A percentile compares a stretch with the other conserved stretches of the same genome.
phyloP scores from a whole-genome alignment of 192 early-diverging fungal genomes.

The Rhizoclosmatium globosum region DNA sequence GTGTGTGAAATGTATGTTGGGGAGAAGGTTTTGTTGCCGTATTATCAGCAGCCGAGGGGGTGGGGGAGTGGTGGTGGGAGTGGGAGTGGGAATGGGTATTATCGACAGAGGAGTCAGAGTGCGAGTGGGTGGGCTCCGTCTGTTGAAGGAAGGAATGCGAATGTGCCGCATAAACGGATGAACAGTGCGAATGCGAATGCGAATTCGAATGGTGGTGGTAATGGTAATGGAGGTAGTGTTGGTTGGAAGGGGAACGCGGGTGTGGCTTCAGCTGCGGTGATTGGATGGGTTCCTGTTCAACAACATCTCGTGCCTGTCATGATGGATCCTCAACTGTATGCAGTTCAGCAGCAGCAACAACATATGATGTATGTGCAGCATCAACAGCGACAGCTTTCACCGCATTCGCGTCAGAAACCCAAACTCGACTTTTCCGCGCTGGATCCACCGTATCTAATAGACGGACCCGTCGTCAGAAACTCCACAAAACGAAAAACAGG shows the following conservation, averaged over 20 bases:
- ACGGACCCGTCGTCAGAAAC: neutral
- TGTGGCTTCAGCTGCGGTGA: neutral
- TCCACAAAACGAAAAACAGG: neutral
- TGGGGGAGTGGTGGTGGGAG: neutral
- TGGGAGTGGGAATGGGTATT: neutral
- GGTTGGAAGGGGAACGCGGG: neutral
- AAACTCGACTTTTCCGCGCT: neutral
- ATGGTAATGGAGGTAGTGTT: neutral
- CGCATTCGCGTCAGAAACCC: neutral
- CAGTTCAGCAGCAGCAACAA: neutral
- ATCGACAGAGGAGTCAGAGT: neutral
- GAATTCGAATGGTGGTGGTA: slow-evolving; percentile 13
- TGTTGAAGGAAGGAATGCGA: neutral
- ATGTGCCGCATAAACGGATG: neutral
- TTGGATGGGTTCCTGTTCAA: neutral
- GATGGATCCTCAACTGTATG: neutral
- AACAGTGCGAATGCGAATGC: neutral
- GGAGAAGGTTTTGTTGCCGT: neutral
- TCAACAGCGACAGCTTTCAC: neutral
- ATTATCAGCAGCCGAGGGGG: neutral
- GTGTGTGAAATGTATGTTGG: slow-evolving; percentile 8
- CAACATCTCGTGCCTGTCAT: neutral
- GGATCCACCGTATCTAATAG: too few relatives aligned
- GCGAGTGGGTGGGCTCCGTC: neutral
- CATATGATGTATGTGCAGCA: slow-evolving; percentile 1